A percentile compares a stretch with the other conserved stretches of the same genome.
These are phyloP conservation scores for Melanopsichium pennsylvanicum DNA, from an alignment of 1,284 basidiomycete species.

Conservation along the genomic window DNA sequence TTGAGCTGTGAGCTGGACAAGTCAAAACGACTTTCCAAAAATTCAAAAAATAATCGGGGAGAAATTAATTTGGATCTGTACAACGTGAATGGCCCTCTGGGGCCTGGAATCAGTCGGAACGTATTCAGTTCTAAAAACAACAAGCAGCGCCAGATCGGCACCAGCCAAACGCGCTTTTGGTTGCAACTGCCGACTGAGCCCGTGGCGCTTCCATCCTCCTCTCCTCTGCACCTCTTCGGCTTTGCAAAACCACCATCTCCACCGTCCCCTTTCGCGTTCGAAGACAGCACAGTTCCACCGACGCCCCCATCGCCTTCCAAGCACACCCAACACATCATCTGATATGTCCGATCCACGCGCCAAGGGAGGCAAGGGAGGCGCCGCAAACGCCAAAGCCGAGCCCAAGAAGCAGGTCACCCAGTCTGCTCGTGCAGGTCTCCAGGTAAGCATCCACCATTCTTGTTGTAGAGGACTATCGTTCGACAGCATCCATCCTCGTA, in stretches of 20 bases:
- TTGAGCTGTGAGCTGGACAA: too few species aligned
- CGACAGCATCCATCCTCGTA: slow-evolving; percentile 5
- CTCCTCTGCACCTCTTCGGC: slow-evolving; percentile 10
- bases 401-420: slow-evolving; percentile 53
- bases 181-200: slow-evolving; percentile 8
- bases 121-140: background rate
- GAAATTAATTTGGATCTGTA: too few species aligned
- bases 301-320: background rate
- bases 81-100: too few species aligned
- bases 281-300: background rate
- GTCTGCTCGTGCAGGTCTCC: slow-evolving; percentile 57
- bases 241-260: slow-evolving; percentile 32
- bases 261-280: background rate
- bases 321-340: background rate
- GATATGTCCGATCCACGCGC: slow-evolving; percentile 51
- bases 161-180: slow-evolving; percentile 14
- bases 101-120: too few species aligned
- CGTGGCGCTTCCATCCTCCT: slow-evolving; percentile 3
- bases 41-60: slow-evolving; percentile 4
- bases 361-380: slow-evolving; percentile 51
- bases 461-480: too few species aligned
- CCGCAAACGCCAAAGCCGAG: slow-evolving; percentile 45
- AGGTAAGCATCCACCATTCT: slow-evolving; percentile 45
- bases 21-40: slow-evolving; percentile 8
- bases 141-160: slow-evolving; percentile 3